Evolutionary conservation across 192 early-diverging fungal genomes (phyloP).

Genomic region (Cladochytrium replicatum): DNA sequence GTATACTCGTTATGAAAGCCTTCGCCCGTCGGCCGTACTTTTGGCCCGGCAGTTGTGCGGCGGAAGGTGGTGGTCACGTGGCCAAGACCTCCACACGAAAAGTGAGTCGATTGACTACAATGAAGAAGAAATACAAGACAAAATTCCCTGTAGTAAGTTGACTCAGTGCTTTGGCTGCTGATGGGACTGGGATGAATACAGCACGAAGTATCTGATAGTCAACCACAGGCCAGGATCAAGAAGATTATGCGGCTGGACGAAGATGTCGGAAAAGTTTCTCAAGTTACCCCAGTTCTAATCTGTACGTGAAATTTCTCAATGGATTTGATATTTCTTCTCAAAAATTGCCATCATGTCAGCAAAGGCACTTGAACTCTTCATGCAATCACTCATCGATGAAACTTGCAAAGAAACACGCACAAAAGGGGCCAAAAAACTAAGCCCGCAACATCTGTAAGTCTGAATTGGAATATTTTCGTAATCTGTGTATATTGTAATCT

Average conservation of each 20-base stretch:
- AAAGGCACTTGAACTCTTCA: slow-evolving; percentile 91
- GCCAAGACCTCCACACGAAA: too few species aligned
- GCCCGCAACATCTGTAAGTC: slow-evolving; percentile 75
- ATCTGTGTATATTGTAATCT: slow-evolving; percentile 12
- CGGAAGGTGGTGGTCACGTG: too few species aligned
- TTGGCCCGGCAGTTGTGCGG: too few species aligned
- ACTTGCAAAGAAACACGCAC: slow-evolving; percentile 70
- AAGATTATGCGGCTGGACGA: slow-evolving; percentile 99
- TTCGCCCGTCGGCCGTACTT: too few species aligned
- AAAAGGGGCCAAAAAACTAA: slow-evolving; percentile 72
- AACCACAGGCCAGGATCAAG: slow-evolving; percentile 98
- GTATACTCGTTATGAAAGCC: too few species aligned
- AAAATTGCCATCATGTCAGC: slow-evolving; percentile 30
- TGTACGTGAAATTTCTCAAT: slow-evolving; percentile 42
- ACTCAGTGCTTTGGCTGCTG: neutral
- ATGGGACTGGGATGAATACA: neutral
- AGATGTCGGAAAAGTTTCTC: slow-evolving; percentile 96
- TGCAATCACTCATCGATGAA: slow-evolving; percentile 85
- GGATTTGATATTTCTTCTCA: neutral
- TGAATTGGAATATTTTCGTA: slow-evolving; percentile 1
- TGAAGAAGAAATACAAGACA: slow-evolving; percentile 86
- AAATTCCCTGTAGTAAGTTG: slow-evolving; percentile 82
- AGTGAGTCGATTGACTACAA: too few species aligned
- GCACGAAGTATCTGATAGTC: slow-evolving; percentile 8
- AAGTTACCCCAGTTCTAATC: slow-evolving; percentile 91